phyloP scores from a whole-genome alignment of 2,329 filamentous ascomycete species.

The Arthroderma sp. region DNA sequence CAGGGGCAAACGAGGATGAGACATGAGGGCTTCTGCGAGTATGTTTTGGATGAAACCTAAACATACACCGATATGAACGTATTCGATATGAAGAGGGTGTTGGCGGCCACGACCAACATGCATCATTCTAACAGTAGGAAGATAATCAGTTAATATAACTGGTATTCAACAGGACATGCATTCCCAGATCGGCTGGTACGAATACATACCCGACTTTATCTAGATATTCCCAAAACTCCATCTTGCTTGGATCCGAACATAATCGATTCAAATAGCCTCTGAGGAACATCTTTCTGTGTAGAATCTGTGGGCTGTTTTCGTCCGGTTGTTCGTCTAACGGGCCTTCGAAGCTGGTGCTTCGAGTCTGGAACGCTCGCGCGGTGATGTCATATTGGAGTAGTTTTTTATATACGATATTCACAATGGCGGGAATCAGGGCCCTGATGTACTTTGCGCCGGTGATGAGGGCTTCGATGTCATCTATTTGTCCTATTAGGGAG shows the following conservation, averaged over 20 bases:
- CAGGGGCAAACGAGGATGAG: slow-evolving; percentile 53
- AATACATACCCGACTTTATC: slow-evolving; percentile 61
- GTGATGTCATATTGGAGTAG: slow-evolving; percentile 71
- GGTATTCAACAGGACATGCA: not conserved
- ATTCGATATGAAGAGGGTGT: slow-evolving; percentile 65
- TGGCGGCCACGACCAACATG: slow-evolving; percentile 62
- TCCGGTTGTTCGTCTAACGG: slow-evolving; percentile 50
- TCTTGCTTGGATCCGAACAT: slow-evolving; percentile 59
- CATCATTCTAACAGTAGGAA: slow-evolving; percentile 48
- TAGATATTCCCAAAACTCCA: slow-evolving; percentile 73
- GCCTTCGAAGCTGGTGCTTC: slow-evolving; percentile 50
- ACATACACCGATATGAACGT: slow-evolving; percentile 61
- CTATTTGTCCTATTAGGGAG: slow-evolving; percentile 27
- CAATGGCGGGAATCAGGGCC: slow-evolving; percentile 66
- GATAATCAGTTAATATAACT: not conserved
- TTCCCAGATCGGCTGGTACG: not conserved
- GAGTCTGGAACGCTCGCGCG: slow-evolving; percentile 56
- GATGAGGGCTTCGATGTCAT: slow-evolving; percentile 58
- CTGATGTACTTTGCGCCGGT: slow-evolving; percentile 64
- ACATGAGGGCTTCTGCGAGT: slow-evolving; percentile 62
- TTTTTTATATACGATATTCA: slow-evolving; percentile 76
- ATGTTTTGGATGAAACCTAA: slow-evolving; percentile 67
- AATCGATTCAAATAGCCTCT: slow-evolving; percentile 63
- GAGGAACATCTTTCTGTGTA: slow-evolving; percentile 63
- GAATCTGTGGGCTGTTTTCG: slow-evolving; percentile 61